These are phyloP conservation scores for Ogataea minuta DNA, from an alignment of 805 yeast species.

Conservation along the genomic window DNA sequence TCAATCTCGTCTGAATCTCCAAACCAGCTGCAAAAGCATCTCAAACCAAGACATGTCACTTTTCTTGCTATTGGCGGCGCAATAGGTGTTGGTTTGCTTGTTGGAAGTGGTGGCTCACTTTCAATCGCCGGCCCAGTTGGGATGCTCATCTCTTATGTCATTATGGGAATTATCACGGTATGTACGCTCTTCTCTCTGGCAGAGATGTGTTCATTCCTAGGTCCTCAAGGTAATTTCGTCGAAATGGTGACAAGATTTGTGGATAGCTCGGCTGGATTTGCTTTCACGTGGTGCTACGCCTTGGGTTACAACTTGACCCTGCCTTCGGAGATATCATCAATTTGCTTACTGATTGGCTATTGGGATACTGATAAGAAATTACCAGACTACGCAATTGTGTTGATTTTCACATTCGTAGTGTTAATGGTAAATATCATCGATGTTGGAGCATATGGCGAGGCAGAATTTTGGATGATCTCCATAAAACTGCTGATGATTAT, in stretches of 20 bases:
- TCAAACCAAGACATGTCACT: constrained; percentile 65
- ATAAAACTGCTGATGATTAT: constrained; percentile 65
- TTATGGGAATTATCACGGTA: constrained; percentile 64
- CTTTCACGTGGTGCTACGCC: constrained; percentile 55
- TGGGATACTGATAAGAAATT: constrained; percentile 53
- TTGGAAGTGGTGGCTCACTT: constrained; percentile 58
- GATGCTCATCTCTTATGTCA: constrained; percentile 59
- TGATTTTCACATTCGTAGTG: constrained; percentile 59
- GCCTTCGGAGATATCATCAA: constrained; percentile 69
- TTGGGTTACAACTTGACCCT: constrained; percentile 76
- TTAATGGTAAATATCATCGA: constrained; percentile 59
- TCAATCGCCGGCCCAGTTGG: constrained; percentile 66
- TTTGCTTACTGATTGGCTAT: constrained; percentile 61
- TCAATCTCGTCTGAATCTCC: constrained; percentile 1
- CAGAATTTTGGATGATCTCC: constrained; percentile 72
- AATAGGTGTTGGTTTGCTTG: constrained; percentile 75
- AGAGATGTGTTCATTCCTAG: constrained; percentile 79
- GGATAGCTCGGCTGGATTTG: constrained; percentile 70
- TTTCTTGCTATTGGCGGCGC: constrained; percentile 82
- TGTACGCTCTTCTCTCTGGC: constrained; percentile 71
- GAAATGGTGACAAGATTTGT: constrained; percentile 68
- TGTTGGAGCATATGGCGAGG: constrained; percentile 68
- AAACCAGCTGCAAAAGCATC: constrained; percentile 41
- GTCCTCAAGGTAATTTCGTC: constrained; percentile 65
- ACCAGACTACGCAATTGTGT: constrained; percentile 71